A percentile compares a stretch with the other conserved stretches of the same genome.
Evolutionary conservation across 495 filamentous ascomycete genomes (phyloP).

Genomic region (Penicillium salamii): DNA sequence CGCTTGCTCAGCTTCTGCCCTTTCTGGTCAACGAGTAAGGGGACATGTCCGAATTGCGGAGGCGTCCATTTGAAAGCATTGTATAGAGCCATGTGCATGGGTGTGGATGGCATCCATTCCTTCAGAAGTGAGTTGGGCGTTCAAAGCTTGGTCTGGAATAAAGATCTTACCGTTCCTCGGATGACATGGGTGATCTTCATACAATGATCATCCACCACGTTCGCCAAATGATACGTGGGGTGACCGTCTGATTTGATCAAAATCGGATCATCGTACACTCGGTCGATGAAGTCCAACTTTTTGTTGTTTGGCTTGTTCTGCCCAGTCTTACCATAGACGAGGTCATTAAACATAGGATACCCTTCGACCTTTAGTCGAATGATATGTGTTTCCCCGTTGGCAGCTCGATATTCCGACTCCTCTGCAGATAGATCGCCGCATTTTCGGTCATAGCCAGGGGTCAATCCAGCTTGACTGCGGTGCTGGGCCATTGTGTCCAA

Average conservation of each 20-base stretch:
- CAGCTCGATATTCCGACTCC: constrained; percentile 66
- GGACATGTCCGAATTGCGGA: constrained; percentile 84
- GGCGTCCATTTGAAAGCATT: constrained; percentile 84
- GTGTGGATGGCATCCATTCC: constrained; percentile 95
- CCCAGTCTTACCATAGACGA: constrained; percentile 69
- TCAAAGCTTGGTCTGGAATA: not conserved
- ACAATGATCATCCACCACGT: constrained; percentile 90
- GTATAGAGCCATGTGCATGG: constrained; percentile 84
- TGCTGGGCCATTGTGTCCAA: constrained; percentile 61
- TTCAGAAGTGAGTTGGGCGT: constrained; percentile 17
- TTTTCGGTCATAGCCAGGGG: constrained; percentile 72
- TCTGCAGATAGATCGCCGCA: constrained; percentile 64
- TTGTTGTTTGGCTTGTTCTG: constrained; percentile 44
- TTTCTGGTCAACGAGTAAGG: constrained; percentile 71
- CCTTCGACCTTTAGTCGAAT: constrained; percentile 66
- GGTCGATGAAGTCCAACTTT: constrained; percentile 42
- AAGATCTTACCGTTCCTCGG: constrained; percentile 65
- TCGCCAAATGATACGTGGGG: constrained; percentile 95
- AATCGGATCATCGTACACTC: constrained; percentile 71
- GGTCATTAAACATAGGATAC: constrained; percentile 63
- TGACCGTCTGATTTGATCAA: constrained; percentile 86
- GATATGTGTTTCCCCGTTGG: constrained; percentile 68
- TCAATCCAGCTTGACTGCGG: constrained; percentile 55
- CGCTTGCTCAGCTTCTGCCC: constrained; percentile 90
- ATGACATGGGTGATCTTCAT: constrained; percentile 98